Evolutionary conservation across 768 basidiomycete species (phyloP).

Genomic region (Lyophyllum atratum): DNA sequence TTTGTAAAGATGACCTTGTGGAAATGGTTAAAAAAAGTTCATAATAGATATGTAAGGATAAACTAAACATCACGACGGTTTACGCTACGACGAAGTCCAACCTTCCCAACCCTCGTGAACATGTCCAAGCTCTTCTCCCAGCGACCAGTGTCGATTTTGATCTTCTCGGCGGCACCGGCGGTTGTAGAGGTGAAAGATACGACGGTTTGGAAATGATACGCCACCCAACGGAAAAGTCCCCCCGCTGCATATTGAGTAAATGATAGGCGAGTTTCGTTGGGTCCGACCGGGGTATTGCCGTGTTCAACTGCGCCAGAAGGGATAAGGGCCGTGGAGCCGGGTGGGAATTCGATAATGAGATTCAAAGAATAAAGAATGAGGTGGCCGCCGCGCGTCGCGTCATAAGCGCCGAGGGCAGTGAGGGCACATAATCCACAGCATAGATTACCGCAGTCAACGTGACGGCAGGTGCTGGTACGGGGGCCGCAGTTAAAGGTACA

Average conservation of each 20-base stretch:
- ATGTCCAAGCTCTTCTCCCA: no score
- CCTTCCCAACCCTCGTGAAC: no score
- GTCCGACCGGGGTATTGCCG: conserved; percentile 9
- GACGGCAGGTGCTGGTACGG: conserved; percentile 3
- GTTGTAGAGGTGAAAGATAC: background rate
- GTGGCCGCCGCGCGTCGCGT: conserved; percentile 17
- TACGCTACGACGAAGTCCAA: no score
- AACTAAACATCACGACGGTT: no score
- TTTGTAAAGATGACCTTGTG: no score
- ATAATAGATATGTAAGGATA: no score
- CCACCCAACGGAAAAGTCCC: conserved; percentile 23
- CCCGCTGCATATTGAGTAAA: conserved; percentile 24
- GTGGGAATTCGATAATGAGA: conserved; percentile 11
- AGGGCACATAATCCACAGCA: conserved; percentile 13
- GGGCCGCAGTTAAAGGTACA: conserved; percentile 18
- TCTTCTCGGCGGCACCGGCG: background rate
- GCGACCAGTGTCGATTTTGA: no score
- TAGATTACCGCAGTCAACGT: conserved; percentile 12
- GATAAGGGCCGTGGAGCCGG: conserved; percentile 17
- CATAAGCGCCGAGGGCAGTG: conserved; percentile 12
- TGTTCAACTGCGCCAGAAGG: conserved; percentile 20
- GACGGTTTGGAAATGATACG: conserved; percentile 13
- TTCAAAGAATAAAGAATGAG: conserved; percentile 18
- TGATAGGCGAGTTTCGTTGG: conserved; percentile 12
- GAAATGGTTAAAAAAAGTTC: no score